These are phyloP conservation scores for Clonostachys byssicola DNA, from an alignment of 2,329 filamentous ascomycete genomes.

Conservation along the genomic window DNA sequence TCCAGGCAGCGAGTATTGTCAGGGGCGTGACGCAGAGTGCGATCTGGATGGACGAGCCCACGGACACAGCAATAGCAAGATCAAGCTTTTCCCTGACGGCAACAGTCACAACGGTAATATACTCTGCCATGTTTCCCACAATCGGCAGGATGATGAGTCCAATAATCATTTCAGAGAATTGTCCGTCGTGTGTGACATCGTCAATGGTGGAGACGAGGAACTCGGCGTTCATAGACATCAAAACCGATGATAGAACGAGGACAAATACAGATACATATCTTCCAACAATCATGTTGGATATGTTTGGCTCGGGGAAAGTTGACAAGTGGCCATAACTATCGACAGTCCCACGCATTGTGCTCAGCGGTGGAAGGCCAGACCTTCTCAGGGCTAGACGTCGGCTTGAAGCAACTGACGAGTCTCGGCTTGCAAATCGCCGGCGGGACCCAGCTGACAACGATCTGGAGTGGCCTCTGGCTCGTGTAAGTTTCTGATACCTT, in stretches of 20 bases:
- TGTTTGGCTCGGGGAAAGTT: too few relatives aligned
- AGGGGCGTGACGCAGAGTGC: constrained; percentile 57
- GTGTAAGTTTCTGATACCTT: too few relatives aligned
- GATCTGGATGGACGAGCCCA: constrained; percentile 58
- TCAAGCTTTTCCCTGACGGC: constrained; percentile 55
- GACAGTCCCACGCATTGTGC: constrained; percentile 4
- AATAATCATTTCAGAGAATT: constrained; percentile 52
- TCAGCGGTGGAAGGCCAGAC: constrained; percentile 10
- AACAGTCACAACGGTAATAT: constrained; percentile 51
- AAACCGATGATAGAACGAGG: constrained; percentile 45
- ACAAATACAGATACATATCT: constrained; percentile 39
- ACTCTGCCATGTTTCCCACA: constrained; percentile 36
- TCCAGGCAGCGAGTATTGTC: constrained; percentile 57
- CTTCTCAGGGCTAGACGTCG: constrained; percentile 3
- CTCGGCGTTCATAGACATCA: constrained; percentile 57
- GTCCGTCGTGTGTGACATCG: constrained; percentile 38
- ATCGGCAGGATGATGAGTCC: constrained; percentile 53
- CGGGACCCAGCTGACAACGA: background rate
- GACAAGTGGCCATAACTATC: background rate
- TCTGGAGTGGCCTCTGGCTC: background rate
- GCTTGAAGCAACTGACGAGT: constrained; percentile 1
- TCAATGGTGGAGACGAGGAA: constrained; percentile 58
- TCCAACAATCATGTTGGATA: constrained; percentile 4
- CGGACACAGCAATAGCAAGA: constrained; percentile 50
- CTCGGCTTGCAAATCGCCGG: background rate